Evolutionary conservation across 495 filamentous ascomycete genomes (phyloP), one percentile per base, ranked within the genome.

Genomic region (Tuber brumale): DNA sequence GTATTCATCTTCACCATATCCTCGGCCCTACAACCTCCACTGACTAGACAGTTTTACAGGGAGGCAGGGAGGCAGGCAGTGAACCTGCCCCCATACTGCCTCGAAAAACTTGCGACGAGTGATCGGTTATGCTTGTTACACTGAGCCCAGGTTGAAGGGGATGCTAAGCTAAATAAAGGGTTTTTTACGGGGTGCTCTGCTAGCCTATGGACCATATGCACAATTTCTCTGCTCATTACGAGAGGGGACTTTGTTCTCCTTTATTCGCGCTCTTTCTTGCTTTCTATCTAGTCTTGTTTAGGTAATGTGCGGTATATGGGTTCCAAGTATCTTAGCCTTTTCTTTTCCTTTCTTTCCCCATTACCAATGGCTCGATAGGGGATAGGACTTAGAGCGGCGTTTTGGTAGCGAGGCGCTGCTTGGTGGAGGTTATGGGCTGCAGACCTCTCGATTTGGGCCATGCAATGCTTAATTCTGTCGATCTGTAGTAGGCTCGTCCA

Each of bases 331-430:
- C 57, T 66, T 35, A 4, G n/a, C 1, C 16, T 35, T 35, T 66
- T 31, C 14, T 35, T 35, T 66, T 31, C 4, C 2, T 31, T 61
- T n/a, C 18, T 51, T 21, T 51, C 10, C 51, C 27, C 3, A 3
- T 57, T 57, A 9, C 48, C 9, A 3, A 57, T 6, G 27, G 27
- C 35, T 66, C 16, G 57, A 66, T 66, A 66, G 57, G 57, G 57
- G 57, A 66, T 66, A 66, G 57, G 57, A 66, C 27, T 66, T 66
- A 31, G 57, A 66, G 57, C 57, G 57, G 57, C 57, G 57, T 66
- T 66, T 66, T 18, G 27, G 57, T 66, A 66, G 57, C 57, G 27
- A 66, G 57, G 57, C 31, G 14, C 35, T 8, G 57, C 57, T 66
- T 7, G 14, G 27, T 35, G 27, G 57, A 66, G 7, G 57, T 19